Conservation (phyloP, 306 rosid species). For the Cucurbita ficifolia region DNA sequence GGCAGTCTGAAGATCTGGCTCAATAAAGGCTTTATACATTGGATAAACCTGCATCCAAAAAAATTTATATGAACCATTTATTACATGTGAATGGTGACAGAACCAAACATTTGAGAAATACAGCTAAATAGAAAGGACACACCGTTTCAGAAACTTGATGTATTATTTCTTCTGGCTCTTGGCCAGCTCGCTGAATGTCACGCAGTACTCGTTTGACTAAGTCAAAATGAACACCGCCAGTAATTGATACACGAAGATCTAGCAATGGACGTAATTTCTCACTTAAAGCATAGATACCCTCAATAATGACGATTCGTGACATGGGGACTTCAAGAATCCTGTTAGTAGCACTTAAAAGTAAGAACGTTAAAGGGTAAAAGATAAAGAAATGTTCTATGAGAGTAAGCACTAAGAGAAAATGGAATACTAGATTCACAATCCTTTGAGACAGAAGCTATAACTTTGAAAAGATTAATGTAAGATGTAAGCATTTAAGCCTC, state of each 20-base stretch:
- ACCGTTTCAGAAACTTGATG: slow-evolving; percentile 99
- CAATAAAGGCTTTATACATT: slow-evolving; percentile 97
- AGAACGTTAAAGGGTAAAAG: neutral
- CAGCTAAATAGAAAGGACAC: slow-evolving; percentile 20
- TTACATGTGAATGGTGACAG: neutral
- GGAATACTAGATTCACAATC: neutral
- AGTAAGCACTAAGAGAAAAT: neutral
- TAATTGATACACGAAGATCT: slow-evolving; percentile 92
- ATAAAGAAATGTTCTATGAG: neutral
- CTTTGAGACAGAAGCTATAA: neutral
- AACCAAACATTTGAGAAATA: slow-evolving; percentile 8
- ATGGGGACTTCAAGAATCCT: slow-evolving; percentile 83
- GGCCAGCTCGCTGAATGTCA: slow-evolving; percentile 95
- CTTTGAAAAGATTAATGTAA: neutral
- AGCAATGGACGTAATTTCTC: slow-evolving; percentile 74
- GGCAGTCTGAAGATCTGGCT: slow-evolving; percentile 97
- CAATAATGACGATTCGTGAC: slow-evolving; percentile 72
- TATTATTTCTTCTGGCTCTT: slow-evolving; percentile 96
- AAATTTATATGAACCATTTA: slow-evolving; percentile 7
- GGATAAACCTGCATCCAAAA: slow-evolving; percentile 67
- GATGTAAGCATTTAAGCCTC: neutral
- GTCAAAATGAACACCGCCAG: slow-evolving; percentile 98
- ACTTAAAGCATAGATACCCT: slow-evolving; percentile 93
- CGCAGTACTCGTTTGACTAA: slow-evolving; percentile 95
- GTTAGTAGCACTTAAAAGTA: slow-evolving; percentile 9